phyloP scores from a whole-genome alignment of 345 rosid species.

The Melastoma malabathricum region DNA sequence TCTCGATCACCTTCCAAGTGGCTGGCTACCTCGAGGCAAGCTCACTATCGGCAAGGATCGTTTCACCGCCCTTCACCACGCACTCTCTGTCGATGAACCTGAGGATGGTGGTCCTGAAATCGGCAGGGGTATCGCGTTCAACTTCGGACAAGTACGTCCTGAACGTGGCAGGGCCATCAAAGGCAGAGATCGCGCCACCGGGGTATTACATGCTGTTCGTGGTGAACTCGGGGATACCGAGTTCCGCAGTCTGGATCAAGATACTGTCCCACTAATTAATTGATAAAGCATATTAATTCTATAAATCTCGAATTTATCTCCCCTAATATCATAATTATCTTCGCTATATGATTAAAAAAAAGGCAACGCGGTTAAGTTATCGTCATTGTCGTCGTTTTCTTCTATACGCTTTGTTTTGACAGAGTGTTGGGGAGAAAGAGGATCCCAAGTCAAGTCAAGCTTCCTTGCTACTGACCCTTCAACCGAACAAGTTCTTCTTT shows the following conservation, averaged over 20 bases:
- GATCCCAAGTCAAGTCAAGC: constrained; percentile 11
- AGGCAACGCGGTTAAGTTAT: too few species aligned
- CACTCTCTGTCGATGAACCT: constrained; percentile 77
- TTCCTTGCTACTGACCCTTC: constrained; percentile 11
- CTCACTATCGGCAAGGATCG: constrained; percentile 32
- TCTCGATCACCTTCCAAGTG: constrained; percentile 21
- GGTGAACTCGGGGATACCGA: constrained; percentile 56
- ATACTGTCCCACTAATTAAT: constrained; percentile 1
- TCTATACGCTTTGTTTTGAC: too few species aligned
- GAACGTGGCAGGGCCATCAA: constrained; percentile 32
- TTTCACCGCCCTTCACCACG: constrained; percentile 63
- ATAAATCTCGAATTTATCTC: too few species aligned
- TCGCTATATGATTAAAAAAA: too few species aligned
- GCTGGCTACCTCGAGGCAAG: constrained; percentile 11
- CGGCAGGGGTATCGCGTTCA: constrained; percentile 4
- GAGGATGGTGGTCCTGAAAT: constrained; percentile 56
- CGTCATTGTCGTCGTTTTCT: too few species aligned
- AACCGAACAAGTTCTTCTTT: too few species aligned
- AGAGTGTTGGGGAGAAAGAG: too few species aligned
- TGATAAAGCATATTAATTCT: too few species aligned
- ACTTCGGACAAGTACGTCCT: constrained; percentile 7
- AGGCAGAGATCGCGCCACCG: constrained; percentile 47
- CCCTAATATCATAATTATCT: too few species aligned
- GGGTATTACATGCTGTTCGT: constrained; percentile 67
- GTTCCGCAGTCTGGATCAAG: constrained; percentile 60